Evolutionary conservation across 257 asterid species (phyloP), one percentile per base, ranked within the genome.

Genomic region (Plectranthus barbatus): DNA sequence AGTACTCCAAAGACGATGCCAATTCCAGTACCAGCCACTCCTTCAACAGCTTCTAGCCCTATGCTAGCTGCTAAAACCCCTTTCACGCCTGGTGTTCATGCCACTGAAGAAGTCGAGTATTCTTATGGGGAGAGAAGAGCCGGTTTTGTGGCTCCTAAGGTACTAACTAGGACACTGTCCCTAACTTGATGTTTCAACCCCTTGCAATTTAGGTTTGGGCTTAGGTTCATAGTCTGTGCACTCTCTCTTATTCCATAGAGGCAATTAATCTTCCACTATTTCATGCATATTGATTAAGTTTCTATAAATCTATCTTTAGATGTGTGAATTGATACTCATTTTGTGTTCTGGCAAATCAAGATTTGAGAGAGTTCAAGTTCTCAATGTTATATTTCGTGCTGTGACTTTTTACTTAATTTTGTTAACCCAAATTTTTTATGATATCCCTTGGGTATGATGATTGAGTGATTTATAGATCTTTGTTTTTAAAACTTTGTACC

Each of bases 51-150:
- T 62, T 72, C 73, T 7, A 55, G 58, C 23, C 66, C 79, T 20
- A 80, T 76, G 84, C 81, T 74, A 34, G 76, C 78, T 9, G 78
- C 82, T 18, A 69, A 42, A 42, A 76, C 86, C 21, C 84, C 86
- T 45, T 74, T 46, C 39, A 73, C 79, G 14, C 79, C 73, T 6
- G 56, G 76, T 0, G 4, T 51, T 14, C 51, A 55, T 18, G 69
- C 67, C 20, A 11, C 34, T 18, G 47, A 24, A 47, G 79, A 69
- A 20, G 24, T 74, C 3, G 81, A 78, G 58, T 78, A 77, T 64
- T 92, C 98, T 1, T 84, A 54, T 9, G 97, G 88, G 82, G 95
- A 86, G 76, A 86, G 67, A 74, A 64, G 95, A 76, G 91, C 91
- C 7, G 89, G 95, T 29, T 84, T 79, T 42, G 45, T 62, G 34